Evolutionary conservation across 495 filamentous ascomycete species (phyloP).

Genomic region (Penicillium psychrofluorescens): DNA sequence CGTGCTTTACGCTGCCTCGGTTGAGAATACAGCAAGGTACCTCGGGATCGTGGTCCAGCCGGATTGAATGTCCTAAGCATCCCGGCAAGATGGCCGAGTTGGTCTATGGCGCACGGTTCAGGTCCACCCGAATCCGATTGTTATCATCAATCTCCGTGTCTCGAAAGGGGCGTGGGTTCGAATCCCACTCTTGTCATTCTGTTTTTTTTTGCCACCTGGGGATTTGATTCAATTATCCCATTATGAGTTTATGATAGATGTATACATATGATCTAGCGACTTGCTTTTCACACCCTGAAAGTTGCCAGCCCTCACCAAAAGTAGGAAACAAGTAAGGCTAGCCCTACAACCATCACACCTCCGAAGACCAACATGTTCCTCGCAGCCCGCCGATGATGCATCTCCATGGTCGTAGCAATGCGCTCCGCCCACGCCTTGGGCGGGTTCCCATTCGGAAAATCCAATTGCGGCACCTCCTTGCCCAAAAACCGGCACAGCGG

Average conservation of each 20-base stretch:
- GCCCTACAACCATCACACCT: no score
- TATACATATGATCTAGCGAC: no score
- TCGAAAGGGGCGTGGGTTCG: conserved; percentile 45
- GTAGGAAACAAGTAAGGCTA: no score
- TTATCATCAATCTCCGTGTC: conserved; percentile 3
- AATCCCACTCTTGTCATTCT: conserved; percentile 45
- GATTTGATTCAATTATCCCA: no score
- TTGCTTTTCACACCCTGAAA: no score
- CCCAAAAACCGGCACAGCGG: conserved; percentile 27
- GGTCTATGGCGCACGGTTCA: conserved; percentile 31
- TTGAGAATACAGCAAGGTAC: no score
- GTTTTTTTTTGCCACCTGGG: no score
- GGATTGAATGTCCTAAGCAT: no score
- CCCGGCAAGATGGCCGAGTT: conserved; percentile 31
- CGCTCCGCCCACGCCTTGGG: conserved; percentile 13
- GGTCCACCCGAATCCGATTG: conserved; percentile 9
- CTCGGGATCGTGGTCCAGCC: no score
- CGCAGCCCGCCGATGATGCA: conserved; percentile 6
- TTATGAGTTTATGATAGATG: no score
- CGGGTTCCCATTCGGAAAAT: conserved; percentile 5
- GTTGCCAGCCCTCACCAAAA: no score
- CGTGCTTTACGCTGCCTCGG: no score
- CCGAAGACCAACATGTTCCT: conserved; percentile 9
- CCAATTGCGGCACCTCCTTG: not conserved
- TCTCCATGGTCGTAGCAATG: conserved; percentile 8